Evolutionary conservation across 768 basidiomycete species (phyloP), one percentile per base, ranked within the genome.

Genomic region (Suillus cothurnatus): DNA sequence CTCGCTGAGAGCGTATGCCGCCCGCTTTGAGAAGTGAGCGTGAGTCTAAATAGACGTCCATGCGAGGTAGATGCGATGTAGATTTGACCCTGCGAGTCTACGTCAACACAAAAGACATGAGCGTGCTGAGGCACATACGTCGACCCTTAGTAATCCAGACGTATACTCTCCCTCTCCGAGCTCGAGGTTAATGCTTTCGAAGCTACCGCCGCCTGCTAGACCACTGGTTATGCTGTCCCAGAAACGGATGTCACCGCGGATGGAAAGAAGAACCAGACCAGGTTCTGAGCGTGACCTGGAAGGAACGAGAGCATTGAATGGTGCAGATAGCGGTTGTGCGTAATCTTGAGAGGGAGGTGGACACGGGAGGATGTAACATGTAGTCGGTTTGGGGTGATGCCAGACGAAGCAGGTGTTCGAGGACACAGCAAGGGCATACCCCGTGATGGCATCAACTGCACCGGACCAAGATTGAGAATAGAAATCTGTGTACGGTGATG

Each of bases 211-310:
- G 15, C 93, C 92, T 3, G 93, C 91, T 17, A 94, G 84, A 19
- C 92, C 92, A 65, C 90, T 91, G 5, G 89, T 89, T 50, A 96
- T 90, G 66, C 88, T 90, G 63, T 95, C 90, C 95, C 95, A 98
- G 74, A 93, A 92, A 43, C 92, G 86, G 63, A 94, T 78, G 67
- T 88, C 81, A 5, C 95, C 95, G 0, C 83, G 78, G 7, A 85
- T 78, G 9, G 91, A 90, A 59, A 93, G 78, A 61, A 96, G 84
- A 50, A 97, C 87, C 45, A 97, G 85, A 31, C 95, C 95, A 4
- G 95, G 95, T 78, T 98, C 95, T 56, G 73, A 68, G 21, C 73
- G 75, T 36, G 71, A 71, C 49, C 92, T 86, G 15, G 86, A 82
- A 19, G 92, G 90, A 26, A 93, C 85, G 19, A 94, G 84, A 2